Evolutionary conservation across 129 eudicot species (phyloP), one percentile per base, ranked within the genome.

Genomic region (Tanacetum coccineum): DNA sequence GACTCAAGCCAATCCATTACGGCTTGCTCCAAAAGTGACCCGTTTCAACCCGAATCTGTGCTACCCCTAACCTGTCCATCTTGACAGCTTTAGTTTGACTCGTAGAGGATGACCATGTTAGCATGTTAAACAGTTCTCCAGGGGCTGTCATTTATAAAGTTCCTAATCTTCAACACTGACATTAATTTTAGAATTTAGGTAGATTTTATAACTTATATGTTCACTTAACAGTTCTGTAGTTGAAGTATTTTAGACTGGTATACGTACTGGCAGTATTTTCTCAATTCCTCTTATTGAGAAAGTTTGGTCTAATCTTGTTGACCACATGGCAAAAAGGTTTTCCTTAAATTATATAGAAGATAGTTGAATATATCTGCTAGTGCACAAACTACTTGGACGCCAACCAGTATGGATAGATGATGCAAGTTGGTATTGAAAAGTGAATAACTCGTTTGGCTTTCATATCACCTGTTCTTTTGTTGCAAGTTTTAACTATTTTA

Each of bases 261-360:
- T n/a, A n/a, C n/a, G n/a, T n/a, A n/a, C n/a, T n/a, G n/a, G n/a
- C n/a, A n/a, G 14, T 40, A 53, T 54, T 67, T 54, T 59, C 22
- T 53, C 6, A 53, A 36, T 67, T 54, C 62, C 22, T 53, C 6
- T 68, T 67, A 32, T 36, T 51, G 30, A 66, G 59, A 53, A 64
- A 59, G 66, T 56, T 56, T 46, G 53, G 57, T 13, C 44, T 55
- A 54, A 21, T 44, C 25, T 9, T 22, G 44, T 42, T 13, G 66
- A 6, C 45, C 22, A 56, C 18, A 21, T 44, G 25, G 45, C 10
- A 57, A 53, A 18, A 18, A 14, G 12, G 25, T 39, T 30, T 30
- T 15, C 26, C 61, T 17, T 67, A 30, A 49, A 15, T 36, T 39
- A 15, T 14, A 14, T 21, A 30, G 22, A 12, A 64, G n/a, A n/a